phyloP scores from a whole-genome alignment of 306 rosid genomes.

The peach (Prunus persica) region DNA sequence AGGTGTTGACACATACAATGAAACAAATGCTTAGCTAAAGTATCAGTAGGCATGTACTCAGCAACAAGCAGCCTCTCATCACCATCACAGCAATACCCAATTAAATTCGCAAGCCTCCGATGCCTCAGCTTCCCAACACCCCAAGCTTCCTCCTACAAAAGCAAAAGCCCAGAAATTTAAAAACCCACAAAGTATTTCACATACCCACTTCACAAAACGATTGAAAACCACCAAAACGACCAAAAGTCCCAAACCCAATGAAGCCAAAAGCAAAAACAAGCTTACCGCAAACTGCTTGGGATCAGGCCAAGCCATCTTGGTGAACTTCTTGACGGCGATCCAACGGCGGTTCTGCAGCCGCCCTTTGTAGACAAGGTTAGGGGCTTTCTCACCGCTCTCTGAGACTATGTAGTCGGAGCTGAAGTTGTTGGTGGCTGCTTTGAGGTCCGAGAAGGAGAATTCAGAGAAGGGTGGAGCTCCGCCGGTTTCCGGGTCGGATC shows the following conservation, averaged over 20 bases:
- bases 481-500: conserved; percentile 26
- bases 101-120: conserved; percentile 77
- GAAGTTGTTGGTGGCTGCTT: conserved; percentile 81
- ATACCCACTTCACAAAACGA: background rate
- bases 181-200: conserved; percentile 12
- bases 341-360: conserved; percentile 63
- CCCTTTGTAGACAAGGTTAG: conserved; percentile 84
- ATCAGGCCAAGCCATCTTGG: conserved; percentile 93
- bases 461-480: conserved; percentile 57
- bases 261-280: background rate
- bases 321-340: conserved; percentile 97
- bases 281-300: conserved; percentile 81
- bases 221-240: conserved; percentile 1
- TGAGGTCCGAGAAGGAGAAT: conserved; percentile 72
- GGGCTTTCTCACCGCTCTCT: conserved; percentile 90
- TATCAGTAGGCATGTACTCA: conserved; percentile 94
- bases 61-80: conserved; percentile 98
- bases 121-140: conserved; percentile 85
- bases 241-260: background rate
- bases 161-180: background rate
- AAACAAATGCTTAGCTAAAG: conserved; percentile 95
- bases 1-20: conserved; percentile 55
- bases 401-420: conserved; percentile 78
- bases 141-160: conserved; percentile 74
- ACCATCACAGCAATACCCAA: conserved; percentile 94